Conservation (phyloP, 139 green algal genomes). For the Micractinium sp. region DNA sequence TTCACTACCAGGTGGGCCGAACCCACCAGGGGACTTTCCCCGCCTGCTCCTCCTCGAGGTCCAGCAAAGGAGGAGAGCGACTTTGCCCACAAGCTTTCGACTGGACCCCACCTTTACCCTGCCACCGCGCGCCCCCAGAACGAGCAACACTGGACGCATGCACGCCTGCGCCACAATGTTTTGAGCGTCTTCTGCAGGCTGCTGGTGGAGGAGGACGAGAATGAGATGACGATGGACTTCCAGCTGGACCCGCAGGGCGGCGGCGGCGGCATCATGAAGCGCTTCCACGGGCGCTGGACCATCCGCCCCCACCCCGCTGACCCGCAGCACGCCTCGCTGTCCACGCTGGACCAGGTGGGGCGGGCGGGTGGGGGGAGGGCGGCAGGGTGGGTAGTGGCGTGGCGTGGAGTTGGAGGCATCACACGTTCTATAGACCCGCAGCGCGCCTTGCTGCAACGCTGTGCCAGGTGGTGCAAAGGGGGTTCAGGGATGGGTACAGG, state of each 20-base stretch:
- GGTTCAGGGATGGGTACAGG: too few relatives aligned
- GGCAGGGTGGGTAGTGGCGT: neutral
- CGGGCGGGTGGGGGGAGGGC: neutral
- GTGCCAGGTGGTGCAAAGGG: too few relatives aligned
- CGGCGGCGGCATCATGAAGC: constrained; percentile 24
- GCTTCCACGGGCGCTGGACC: constrained; percentile 34
- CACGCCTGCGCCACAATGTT: neutral
- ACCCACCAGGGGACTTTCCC: neutral
- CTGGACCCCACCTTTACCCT: too few relatives aligned
- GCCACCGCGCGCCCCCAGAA: too few relatives aligned
- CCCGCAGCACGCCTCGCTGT: constrained; percentile 22
- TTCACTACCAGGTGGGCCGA: constrained; percentile 32
- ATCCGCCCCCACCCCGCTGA: constrained; percentile 23
- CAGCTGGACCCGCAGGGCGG: constrained; percentile 7
- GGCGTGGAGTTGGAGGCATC: neutral
- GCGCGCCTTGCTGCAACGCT: too few relatives aligned
- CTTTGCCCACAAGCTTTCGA: too few relatives aligned
- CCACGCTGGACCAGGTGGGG: constrained; percentile 32
- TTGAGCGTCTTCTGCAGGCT: neutral
- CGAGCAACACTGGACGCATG: neutral
- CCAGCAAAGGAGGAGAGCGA: too few relatives aligned
- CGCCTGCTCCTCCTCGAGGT: too few relatives aligned
- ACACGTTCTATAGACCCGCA: too few relatives aligned
- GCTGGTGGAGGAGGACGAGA: constrained; percentile 16
- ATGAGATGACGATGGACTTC: constrained; percentile 26